These are phyloP conservation scores for Actinomortierella wolfii DNA, from an alignment of 371 early-diverging fungal genomes.

Conservation along the genomic window DNA sequence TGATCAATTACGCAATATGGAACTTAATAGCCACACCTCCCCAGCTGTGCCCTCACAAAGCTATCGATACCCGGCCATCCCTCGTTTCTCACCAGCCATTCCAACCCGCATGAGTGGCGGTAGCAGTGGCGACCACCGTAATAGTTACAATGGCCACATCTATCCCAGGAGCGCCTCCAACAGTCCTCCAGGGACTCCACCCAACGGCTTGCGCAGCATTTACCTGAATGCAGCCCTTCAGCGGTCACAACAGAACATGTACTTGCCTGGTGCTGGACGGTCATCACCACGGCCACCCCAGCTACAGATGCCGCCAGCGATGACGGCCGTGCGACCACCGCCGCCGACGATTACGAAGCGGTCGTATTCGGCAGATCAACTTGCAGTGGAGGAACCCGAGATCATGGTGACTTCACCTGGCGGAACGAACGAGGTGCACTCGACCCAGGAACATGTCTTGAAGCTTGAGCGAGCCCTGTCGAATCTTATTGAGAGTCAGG, in stretches of 20 bases:
- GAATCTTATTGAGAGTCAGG: slow-evolving; percentile 18
- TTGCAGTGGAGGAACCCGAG: slow-evolving; percentile 17
- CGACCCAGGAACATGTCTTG: slow-evolving; percentile 34
- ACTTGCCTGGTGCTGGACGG: slow-evolving; percentile 13
- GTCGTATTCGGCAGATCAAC: slow-evolving; percentile 30
- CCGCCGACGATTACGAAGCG: slow-evolving; percentile 6
- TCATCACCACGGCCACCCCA: slow-evolving; percentile 13
- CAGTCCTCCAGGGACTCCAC: slow-evolving; percentile 40
- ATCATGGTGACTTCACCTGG: slow-evolving; percentile 25
- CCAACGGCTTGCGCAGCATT: slow-evolving; percentile 27
- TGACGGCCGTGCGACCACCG: slow-evolving; percentile 2
- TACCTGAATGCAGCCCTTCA: slow-evolving; percentile 38
- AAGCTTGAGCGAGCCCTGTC: slow-evolving; percentile 38
- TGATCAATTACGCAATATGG: too few relatives aligned
- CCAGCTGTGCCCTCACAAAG: too few relatives aligned
- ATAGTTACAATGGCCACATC: slow-evolving; percentile 14
- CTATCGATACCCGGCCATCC: slow-evolving; percentile 10
- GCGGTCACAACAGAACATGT: slow-evolving; percentile 23
- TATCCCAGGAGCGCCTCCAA: slow-evolving; percentile 27
- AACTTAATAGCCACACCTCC: too few relatives aligned
- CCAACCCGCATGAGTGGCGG: slow-evolving; percentile 28
- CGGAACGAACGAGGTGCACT: slow-evolving; percentile 7
- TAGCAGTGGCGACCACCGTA: slow-evolving; percentile 20
- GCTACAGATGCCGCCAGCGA: not conserved
- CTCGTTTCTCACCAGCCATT: slow-evolving; percentile 26